Conservation (phyloP, 2,329 filamentous ascomycete genomes). For the Penicillium expansum region DNA sequence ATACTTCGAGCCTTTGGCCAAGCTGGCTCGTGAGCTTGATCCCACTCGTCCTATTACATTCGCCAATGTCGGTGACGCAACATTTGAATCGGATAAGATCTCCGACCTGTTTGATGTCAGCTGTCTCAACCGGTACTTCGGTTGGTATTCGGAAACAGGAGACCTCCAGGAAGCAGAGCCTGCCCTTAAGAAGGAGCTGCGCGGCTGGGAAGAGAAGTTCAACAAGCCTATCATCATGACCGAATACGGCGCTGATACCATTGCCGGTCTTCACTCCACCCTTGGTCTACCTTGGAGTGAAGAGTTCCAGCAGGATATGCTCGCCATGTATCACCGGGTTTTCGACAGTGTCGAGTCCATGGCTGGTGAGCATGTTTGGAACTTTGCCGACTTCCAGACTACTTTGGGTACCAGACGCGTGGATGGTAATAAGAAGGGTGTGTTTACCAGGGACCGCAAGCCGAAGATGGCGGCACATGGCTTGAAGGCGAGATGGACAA, state of each 20-base stretch:
- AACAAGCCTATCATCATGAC: slow-evolving; percentile 31
- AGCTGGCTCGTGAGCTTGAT: slow-evolving; percentile 24
- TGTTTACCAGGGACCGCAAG: slow-evolving; percentile 2
- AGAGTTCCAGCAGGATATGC: slow-evolving; percentile 26
- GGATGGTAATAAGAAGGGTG: slow-evolving; percentile 5
- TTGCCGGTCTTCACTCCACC: slow-evolving; percentile 29
- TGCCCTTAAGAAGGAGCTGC: slow-evolving; percentile 23
- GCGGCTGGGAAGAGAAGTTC: slow-evolving; percentile 24
- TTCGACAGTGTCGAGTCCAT: slow-evolving; percentile 28
- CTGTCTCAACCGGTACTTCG: slow-evolving; percentile 32
- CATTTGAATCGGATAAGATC: slow-evolving; percentile 14
- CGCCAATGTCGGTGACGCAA: slow-evolving; percentile 17
- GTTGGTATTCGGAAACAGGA: slow-evolving; percentile 27
- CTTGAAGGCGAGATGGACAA: not conserved
- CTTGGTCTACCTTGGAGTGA: slow-evolving; percentile 27
- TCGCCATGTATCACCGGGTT: slow-evolving; percentile 32
- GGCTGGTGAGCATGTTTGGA: slow-evolving; percentile 25
- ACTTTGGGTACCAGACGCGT: not conserved
- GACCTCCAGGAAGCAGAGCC: slow-evolving; percentile 23
- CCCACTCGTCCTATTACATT: slow-evolving; percentile 27
- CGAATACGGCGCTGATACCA: slow-evolving; percentile 32
- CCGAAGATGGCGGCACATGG: slow-evolving; percentile 2
- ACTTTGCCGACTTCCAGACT: slow-evolving; percentile 10
- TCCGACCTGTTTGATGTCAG: slow-evolving; percentile 29
- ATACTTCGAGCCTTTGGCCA: slow-evolving; percentile 27